phyloP scores from a whole-genome alignment of 352 stramenopile genomes.

The Phytophthora meadii region DNA sequence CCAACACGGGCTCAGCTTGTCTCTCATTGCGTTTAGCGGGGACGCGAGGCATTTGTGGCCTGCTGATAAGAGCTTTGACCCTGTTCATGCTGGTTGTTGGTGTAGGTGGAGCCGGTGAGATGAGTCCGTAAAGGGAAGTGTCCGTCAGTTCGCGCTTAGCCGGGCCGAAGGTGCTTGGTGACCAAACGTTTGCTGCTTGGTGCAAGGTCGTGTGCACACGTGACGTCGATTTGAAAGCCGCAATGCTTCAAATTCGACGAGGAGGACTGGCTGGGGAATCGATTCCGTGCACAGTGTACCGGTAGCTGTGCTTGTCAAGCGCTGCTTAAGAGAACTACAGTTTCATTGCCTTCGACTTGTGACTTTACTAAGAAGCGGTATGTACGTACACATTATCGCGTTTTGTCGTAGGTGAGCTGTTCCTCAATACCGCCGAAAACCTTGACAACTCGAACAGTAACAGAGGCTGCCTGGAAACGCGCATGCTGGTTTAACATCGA shows the following conservation, averaged over 20 bases:
- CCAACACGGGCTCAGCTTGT: conserved; percentile 14
- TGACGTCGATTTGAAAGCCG: conserved; percentile 7
- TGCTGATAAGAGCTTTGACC: conserved; percentile 8
- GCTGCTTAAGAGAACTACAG: neutral
- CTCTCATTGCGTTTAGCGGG: conserved; percentile 11
- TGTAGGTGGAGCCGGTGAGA: neutral
- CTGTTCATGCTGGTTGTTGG: neutral
- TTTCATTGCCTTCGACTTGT: neutral
- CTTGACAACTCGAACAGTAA: neutral
- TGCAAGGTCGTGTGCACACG: conserved; percentile 1
- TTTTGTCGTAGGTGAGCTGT: neutral
- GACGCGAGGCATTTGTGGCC: neutral
- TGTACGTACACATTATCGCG: neutral
- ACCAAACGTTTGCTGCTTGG: conserved; percentile 15
- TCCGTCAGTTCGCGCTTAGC: neutral
- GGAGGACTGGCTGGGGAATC: neutral
- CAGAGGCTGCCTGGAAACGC: neutral
- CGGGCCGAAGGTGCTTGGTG: conserved; percentile 11
- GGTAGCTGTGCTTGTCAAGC: too few species aligned
- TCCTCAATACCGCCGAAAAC: neutral
- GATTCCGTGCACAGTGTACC: neutral
- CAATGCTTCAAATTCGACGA: neutral
- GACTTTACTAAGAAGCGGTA: too few species aligned
- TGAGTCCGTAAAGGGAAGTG: neutral
- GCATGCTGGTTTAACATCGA: conserved; percentile 2